Evolutionary conservation across 176 grass and related monocot genomes (phyloP), one percentile per base, ranked within the genome.

Genomic region (Carex parvula): DNA sequence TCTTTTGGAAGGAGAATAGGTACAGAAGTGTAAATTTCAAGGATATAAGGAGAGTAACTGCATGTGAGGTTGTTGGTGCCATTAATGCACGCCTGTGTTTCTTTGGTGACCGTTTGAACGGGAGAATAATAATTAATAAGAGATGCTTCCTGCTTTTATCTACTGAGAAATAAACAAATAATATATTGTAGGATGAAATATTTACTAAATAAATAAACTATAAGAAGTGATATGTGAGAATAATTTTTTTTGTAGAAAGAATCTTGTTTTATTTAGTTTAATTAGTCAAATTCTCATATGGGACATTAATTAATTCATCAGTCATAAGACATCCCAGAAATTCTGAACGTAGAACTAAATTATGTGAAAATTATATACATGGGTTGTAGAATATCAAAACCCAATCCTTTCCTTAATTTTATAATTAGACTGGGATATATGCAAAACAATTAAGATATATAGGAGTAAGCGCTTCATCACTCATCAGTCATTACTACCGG

Each of bases 31-130:
- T 81, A 64, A 58, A 81, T 81, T 81, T 37, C 20, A 63, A 48
- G 59, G 35, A 16, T 50, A 42, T 30, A 24, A 44, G 57, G 33
- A 63, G 33, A 46, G 79, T 48, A 64, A 62, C 30, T 81, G 73
- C 73, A 77, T 57, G 60, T 81, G 79, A 81, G 58, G 57, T 81
- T 62, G 79, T 60, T 81, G 60, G 73, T 22, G 30, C 60, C 39
- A 81, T 81, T 46, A 60, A 63, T 81, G 15, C 20, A 41, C 37
- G 54, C 54, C 79, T 44, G 57, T 81, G 41, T 63, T 64, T 64
- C 57, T 13, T 81, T 62, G 33, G 79, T 8, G 79, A 50, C 79
- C 26, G 33, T 81, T 81, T 81, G 5, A 81, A 81, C 2, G 0
- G n/a, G 17, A 11, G 33, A 64, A 81, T 39, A 39, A 39, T 5